Evolutionary conservation across 129 eudicot genomes (phyloP).

Genomic region (Calendula officinalis): DNA sequence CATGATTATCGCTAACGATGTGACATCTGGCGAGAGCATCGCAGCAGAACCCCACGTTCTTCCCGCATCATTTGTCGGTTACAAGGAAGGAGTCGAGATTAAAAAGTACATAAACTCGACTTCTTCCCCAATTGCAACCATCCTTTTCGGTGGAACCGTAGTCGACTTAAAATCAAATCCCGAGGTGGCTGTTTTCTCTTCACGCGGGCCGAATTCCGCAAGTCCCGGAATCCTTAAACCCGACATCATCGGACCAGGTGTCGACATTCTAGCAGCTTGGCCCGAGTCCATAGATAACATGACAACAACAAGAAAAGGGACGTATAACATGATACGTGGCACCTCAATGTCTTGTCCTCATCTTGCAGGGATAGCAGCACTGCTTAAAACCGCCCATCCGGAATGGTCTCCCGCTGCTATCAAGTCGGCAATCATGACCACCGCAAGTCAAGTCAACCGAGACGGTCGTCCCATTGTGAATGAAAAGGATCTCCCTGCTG

Average conservation of each 20-base stretch:
- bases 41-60: constrained; percentile 39
- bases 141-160: constrained; percentile 42
- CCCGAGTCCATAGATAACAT: constrained; percentile 29
- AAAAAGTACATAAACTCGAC: constrained; percentile 42
- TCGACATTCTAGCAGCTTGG: constrained; percentile 61
- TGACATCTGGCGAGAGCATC: constrained; percentile 23
- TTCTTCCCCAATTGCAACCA: constrained; percentile 41
- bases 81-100: constrained; percentile 30
- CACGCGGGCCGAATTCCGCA: constrained; percentile 52
- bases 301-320: constrained; percentile 18
- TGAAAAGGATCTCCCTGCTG: constrained; percentile 33
- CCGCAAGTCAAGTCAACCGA: constrained; percentile 34
- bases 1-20: constrained; percentile 45
- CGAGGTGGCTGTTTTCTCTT: constrained; percentile 45
- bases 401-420: constrained; percentile 65
- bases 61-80: constrained; percentile 47
- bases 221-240: constrained; percentile 61
- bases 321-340: constrained; percentile 41
- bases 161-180: constrained; percentile 34
- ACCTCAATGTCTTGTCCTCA: constrained; percentile 80
- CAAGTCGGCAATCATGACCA: constrained; percentile 39
- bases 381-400: constrained; percentile 61
- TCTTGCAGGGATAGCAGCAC: constrained; percentile 55
- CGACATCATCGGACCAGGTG: constrained; percentile 18
- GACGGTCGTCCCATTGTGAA: constrained; percentile 25